These are phyloP conservation scores for Citrus unshiu DNA, from an alignment of 345 rosid species.

Conservation along the genomic window DNA sequence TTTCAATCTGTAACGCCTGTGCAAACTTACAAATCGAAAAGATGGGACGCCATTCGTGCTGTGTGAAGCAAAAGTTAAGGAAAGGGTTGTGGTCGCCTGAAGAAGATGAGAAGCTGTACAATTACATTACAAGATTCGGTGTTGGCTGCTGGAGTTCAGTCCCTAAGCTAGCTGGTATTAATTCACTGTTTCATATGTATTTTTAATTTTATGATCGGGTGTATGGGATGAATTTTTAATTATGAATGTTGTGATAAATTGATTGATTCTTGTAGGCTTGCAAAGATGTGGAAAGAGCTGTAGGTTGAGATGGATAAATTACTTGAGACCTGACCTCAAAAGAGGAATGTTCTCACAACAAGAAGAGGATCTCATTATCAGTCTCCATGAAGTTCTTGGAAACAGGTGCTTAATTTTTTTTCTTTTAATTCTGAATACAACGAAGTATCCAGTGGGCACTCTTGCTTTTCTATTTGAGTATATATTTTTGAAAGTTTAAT, in stretches of 20 bases:
- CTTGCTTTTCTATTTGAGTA: no score
- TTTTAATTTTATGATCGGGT: no score
- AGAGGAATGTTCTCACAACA: constrained; percentile 69
- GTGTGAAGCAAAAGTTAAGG: constrained; percentile 54
- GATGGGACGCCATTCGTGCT: constrained; percentile 59
- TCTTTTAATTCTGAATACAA: no score
- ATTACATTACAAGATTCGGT: constrained; percentile 54
- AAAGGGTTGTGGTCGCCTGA: constrained; percentile 80
- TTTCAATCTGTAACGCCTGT: no score
- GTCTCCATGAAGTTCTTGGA: constrained; percentile 61
- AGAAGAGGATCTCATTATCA: constrained; percentile 54
- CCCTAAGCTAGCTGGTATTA: constrained; percentile 59
- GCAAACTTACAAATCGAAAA: not conserved
- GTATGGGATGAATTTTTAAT: no score
- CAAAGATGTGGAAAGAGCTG: constrained; percentile 92
- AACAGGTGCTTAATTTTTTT: constrained; percentile 36
- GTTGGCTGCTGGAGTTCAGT: constrained; percentile 82
- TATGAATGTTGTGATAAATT: not conserved
- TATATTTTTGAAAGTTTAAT: not conserved
- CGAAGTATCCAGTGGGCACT: no score
- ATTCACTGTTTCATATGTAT: no score
- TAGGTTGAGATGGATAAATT: constrained; percentile 88
- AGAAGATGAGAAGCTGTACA: constrained; percentile 64
- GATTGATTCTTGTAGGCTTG: constrained; percentile 34
- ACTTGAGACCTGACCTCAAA: constrained; percentile 88